Conservation (phyloP, 2,329 filamentous ascomycete genomes). For the Hymenoscyphus salicellus region DNA sequence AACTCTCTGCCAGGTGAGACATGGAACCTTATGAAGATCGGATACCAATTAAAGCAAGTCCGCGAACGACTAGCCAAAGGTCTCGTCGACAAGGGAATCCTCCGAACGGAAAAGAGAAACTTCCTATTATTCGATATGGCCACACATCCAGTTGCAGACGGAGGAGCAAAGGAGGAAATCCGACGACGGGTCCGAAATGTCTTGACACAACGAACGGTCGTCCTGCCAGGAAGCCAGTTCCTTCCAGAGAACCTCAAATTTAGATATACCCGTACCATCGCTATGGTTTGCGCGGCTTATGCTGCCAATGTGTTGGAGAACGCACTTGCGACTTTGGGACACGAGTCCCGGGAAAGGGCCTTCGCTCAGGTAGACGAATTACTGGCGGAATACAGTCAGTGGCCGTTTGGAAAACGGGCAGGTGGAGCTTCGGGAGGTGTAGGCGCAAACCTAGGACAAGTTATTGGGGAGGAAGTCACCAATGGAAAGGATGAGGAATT, state of each 20-base stretch:
- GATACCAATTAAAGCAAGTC: conserved; percentile 98
- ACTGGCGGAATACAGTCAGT: conserved; percentile 93
- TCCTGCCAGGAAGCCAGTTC: conserved; percentile 81
- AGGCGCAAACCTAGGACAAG: conserved; percentile 85
- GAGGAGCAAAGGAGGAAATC: conserved; percentile 96
- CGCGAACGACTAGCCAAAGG: conserved; percentile 96
- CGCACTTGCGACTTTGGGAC: conserved; percentile 86
- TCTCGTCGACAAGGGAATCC: conserved; percentile 95
- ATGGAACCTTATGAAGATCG: conserved; percentile 99
- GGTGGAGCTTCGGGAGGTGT: conserved; percentile 74
- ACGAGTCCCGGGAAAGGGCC: conserved; percentile 88
- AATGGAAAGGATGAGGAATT: conserved; percentile 88
- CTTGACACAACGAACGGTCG: conserved; percentile 89
- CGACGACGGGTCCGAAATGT: conserved; percentile 87
- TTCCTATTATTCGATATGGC: conserved; percentile 99
- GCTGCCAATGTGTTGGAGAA: conserved; percentile 98
- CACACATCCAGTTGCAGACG: conserved; percentile 93
- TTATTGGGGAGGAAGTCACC: conserved; percentile 78
- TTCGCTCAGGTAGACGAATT: conserved; percentile 97
- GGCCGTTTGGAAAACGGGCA: conserved; percentile 83
- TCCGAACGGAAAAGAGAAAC: conserved; percentile 98
- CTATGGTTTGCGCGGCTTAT: conserved; percentile 97
- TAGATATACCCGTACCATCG: conserved; percentile 83
- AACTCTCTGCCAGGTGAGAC: conserved; percentile 70
- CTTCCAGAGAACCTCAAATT: conserved; percentile 93